Evolutionary conservation across 1,284 basidiomycete genomes (phyloP), one percentile per base, ranked within the genome.

Genomic region (Sporisorium reilianum): DNA sequence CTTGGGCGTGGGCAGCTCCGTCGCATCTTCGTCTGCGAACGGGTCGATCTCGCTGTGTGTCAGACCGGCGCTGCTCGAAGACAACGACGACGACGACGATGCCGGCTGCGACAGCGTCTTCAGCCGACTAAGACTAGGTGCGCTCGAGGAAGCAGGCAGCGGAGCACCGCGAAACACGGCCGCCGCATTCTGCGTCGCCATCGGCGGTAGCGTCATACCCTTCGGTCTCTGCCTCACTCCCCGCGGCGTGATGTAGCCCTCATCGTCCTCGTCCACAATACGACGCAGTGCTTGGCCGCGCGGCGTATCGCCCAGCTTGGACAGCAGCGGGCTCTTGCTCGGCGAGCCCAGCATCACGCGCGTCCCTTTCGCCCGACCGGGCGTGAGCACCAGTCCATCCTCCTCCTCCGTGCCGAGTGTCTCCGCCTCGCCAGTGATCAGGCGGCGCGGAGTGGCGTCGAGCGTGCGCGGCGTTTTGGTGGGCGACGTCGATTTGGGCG

Each of bases 301-400:
- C 3, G 69, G 52, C 28, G 61, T 71, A 5, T 51, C 46, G 5
- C 48, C 64, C 25, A 53, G 18, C 45, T 48, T 60, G 8, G 54
- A 42, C 10, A 62, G 55, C 28, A 67, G 40, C 3, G 70, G 61
- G 28, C 61, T 64, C 30, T 73, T 73, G 41, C 51, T 58, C 2
- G 70, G 70, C 11, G 64, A 68, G 6, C 70, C 70, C 0, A 73
- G 62, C n/a, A 52, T 55, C 5, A 77, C 54, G 12, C 75, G 41
- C 9, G 64, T 66, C 7, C 66, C 70, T 12, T 64, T 74, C 16
- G 49, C 12, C 22, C 64, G 51, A 45, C 75, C 75, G 0, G 75
- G 75, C 6, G 73, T 78, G 23, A 78, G 68, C 1, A 76, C 64
- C 14, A 75, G 65, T 0, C 72, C 77, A 44, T 78, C 77, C 22